Percentiles rank a stretch among this genome's conserved stretches.
Evolutionary conservation across 768 basidiomycete species (phyloP).

Genomic region (Crucibulum laeve): DNA sequence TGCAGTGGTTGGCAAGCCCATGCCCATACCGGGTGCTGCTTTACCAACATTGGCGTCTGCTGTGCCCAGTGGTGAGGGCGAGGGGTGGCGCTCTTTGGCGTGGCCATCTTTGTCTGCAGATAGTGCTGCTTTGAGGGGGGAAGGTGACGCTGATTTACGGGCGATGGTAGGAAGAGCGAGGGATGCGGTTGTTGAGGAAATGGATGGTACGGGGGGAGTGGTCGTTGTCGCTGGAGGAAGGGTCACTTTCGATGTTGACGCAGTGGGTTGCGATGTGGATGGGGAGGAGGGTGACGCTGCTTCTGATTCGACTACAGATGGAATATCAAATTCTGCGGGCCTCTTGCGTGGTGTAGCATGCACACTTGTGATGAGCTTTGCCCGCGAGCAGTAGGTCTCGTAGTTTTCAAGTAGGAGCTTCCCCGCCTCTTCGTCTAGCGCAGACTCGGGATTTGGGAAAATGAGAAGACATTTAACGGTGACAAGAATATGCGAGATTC

Average conservation of each 20-base stretch:
- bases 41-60: slow-evolving; percentile 65
- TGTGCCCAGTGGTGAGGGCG: slow-evolving; percentile 66
- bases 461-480: slow-evolving; percentile 95
- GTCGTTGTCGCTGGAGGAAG: slow-evolving; percentile 15
- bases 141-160: slow-evolving; percentile 40
- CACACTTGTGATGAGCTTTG: slow-evolving; percentile 84
- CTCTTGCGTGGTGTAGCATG: slow-evolving; percentile 81
- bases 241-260: slow-evolving; percentile 15
- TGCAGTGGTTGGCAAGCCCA: slow-evolving; percentile 26
- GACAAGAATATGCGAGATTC: slow-evolving; percentile 86
- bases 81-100: slow-evolving; percentile 58
- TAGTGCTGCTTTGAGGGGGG: slow-evolving; percentile 36
- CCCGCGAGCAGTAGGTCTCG: slow-evolving; percentile 80
- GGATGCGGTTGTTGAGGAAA: slow-evolving; percentile 15
- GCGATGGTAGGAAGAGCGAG: slow-evolving; percentile 37
- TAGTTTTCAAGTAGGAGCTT: slow-evolving; percentile 90
- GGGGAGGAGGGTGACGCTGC: slow-evolving; percentile 24
- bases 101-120: slow-evolving; percentile 35
- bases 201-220: slow-evolving; percentile 10
- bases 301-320: slow-evolving; percentile 21
- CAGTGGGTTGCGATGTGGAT: slow-evolving; percentile 22
- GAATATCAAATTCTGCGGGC: slow-evolving; percentile 67
- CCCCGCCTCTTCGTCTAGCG: slow-evolving; percentile 93
- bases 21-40: slow-evolving; percentile 24
- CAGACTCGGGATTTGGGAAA: slow-evolving; percentile 95